Conservation (phyloP, 257 asterid species). For the Galeopsis tetrahit region DNA sequence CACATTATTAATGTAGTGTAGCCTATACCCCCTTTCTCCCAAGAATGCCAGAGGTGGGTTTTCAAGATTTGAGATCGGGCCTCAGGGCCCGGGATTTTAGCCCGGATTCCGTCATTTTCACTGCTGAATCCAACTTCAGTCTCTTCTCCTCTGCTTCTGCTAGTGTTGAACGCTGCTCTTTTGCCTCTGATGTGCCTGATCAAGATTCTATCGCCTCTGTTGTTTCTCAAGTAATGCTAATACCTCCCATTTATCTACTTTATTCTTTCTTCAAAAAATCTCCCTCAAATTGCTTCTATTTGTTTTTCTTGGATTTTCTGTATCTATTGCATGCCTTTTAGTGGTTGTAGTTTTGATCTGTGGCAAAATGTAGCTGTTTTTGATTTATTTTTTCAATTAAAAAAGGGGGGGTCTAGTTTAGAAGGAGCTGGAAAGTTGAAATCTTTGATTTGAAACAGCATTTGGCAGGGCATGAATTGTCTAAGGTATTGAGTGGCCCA, state of each 20-base stretch:
- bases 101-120: slow-evolving; percentile 84
- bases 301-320: slow-evolving; percentile 17
- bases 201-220: slow-evolving; percentile 59
- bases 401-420: slow-evolving; percentile 27
- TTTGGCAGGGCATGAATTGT: slow-evolving; percentile 73
- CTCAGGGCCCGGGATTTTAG: slow-evolving; percentile 70
- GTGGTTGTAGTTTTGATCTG: slow-evolving; percentile 26
- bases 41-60: slow-evolving; percentile 56
- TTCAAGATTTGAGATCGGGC: slow-evolving; percentile 59
- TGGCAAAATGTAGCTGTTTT: slow-evolving; percentile 12
- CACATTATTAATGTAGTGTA: slow-evolving; percentile 35
- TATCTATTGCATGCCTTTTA: slow-evolving; percentile 19
- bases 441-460: slow-evolving; percentile 80
- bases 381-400: slow-evolving; percentile 5
- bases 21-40: background rate
- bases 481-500: slow-evolving; percentile 70
- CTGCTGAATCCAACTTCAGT: slow-evolving; percentile 78
- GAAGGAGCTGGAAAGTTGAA: slow-evolving; percentile 51
- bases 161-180: slow-evolving; percentile 92
- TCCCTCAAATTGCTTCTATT: slow-evolving; percentile 2
- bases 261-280: background rate
- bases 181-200: slow-evolving; percentile 81
- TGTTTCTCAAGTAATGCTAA: slow-evolving; percentile 53
- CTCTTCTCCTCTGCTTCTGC: slow-evolving; percentile 89
- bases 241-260: background rate